Conservation (phyloP, 208 protist species). For the Acanthamoeba triangularis region DNA sequence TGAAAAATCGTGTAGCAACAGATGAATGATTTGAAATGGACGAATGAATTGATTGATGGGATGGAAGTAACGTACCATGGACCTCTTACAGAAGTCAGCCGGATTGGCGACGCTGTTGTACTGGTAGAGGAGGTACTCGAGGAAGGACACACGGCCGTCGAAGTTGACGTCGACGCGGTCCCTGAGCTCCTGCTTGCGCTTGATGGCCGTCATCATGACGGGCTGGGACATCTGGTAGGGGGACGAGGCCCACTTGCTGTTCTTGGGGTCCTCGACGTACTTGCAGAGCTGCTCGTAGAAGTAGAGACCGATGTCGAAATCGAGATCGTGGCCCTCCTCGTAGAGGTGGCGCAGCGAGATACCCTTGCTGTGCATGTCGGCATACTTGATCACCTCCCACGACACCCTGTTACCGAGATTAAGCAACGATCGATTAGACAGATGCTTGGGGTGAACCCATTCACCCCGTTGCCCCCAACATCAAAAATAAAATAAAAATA, state of each 20-base stretch:
- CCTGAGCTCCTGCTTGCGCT: constrained; percentile 86
- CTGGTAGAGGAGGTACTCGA: constrained; percentile 87
- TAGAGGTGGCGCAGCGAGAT: constrained; percentile 84
- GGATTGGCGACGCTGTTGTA: constrained; percentile 87
- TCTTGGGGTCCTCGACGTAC: constrained; percentile 86
- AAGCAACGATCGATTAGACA: no score
- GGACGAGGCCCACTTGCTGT: constrained; percentile 65
- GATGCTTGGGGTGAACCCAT: no score
- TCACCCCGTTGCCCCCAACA: no score
- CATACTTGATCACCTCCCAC: constrained; percentile 85
- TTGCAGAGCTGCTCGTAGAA: constrained; percentile 87
- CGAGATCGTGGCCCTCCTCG: constrained; percentile 85
- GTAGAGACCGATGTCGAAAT: constrained; percentile 87
- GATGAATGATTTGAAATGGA: no score
- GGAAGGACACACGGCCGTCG: constrained; percentile 84
- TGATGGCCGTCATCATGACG: constrained; percentile 86
- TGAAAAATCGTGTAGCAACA: no score
- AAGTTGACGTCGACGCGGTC: constrained; percentile 88
- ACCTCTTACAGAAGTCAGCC: constrained; percentile 86
- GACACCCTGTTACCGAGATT: no score
- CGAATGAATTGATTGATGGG: no score
- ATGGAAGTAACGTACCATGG: no score
- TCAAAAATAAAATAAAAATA: constrained; percentile 50
- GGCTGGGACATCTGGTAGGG: constrained; percentile 71
- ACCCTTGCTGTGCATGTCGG: constrained; percentile 87